phyloP scores from a whole-genome alignment of 2,329 filamentous ascomycete species.

The Penicillium psychrosexuale region DNA sequence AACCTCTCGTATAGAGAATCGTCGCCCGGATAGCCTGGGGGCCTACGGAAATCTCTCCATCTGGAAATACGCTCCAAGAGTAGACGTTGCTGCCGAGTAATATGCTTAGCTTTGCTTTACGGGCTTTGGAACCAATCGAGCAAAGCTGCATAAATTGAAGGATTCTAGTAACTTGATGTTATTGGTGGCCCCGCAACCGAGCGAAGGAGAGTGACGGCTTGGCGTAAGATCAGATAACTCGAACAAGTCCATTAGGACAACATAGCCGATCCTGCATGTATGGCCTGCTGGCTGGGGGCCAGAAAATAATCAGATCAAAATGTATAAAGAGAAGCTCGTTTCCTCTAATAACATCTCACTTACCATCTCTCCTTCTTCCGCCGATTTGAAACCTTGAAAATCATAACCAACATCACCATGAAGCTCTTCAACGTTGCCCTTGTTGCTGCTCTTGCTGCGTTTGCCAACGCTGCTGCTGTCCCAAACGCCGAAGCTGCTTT shows the following conservation, averaged over 20 bases:
- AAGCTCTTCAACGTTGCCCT: background rate
- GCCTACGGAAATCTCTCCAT: background rate
- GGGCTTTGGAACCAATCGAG: background rate
- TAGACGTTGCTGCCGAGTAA: background rate
- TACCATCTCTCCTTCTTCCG: background rate
- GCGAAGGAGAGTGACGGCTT: background rate
- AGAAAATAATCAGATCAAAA: background rate
- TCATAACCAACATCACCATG: background rate
- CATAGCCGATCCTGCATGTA: background rate
- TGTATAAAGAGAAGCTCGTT: background rate
- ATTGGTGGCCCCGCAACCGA: background rate
- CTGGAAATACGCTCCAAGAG: background rate
- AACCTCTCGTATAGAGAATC: background rate
- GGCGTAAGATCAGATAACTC: background rate
- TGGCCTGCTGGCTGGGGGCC: background rate
- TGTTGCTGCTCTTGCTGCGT: background rate
- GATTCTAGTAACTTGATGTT: background rate
- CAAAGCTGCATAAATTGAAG: background rate
- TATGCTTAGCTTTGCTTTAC: background rate
- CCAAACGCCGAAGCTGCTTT: background rate
- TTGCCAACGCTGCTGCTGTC: background rate
- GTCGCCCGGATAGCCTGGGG: background rate
- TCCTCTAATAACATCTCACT: background rate
- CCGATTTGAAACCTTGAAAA: background rate
- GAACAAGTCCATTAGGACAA: background rate